These are phyloP conservation scores for Jatropha multifida DNA, from an alignment of 441 rosid species.

Conservation along the genomic window DNA sequence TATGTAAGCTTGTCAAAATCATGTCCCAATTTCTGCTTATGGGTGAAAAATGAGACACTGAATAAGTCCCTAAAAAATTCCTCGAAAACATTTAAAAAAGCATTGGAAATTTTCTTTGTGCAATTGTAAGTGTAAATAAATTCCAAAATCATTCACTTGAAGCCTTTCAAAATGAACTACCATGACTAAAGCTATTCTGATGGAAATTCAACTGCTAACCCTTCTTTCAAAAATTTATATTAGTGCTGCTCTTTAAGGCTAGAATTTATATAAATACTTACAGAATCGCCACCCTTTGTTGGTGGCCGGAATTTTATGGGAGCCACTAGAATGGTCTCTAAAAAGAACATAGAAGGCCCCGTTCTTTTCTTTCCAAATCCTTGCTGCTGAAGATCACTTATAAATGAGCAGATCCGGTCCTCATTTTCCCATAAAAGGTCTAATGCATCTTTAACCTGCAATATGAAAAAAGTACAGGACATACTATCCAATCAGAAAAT, in stretches of 20 bases:
- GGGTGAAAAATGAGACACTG: background rate
- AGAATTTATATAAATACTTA: constrained; percentile 32
- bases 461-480: constrained; percentile 18
- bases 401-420: constrained; percentile 66
- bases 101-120: background rate
- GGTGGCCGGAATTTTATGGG: constrained; percentile 93
- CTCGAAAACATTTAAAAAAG: background rate
- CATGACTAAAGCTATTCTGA: background rate
- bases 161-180: background rate
- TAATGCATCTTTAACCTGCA: constrained; percentile 60
- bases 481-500: constrained; percentile 3
- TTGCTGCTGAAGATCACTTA: constrained; percentile 74
- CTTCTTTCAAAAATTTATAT: background rate
- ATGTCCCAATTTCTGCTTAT: background rate
- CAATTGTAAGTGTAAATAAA: background rate
- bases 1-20: background rate
- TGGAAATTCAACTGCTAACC: background rate
- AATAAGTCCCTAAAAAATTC: background rate
- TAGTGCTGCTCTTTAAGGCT: background rate
- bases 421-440: constrained; percentile 88
- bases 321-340: constrained; percentile 78
- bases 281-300: constrained; percentile 84
- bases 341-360: constrained; percentile 71
- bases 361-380: constrained; percentile 44
- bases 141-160: background rate